phyloP scores from a whole-genome alignment of 2,329 filamentous ascomycete genomes.

The Lachnellula suecica region DNA sequence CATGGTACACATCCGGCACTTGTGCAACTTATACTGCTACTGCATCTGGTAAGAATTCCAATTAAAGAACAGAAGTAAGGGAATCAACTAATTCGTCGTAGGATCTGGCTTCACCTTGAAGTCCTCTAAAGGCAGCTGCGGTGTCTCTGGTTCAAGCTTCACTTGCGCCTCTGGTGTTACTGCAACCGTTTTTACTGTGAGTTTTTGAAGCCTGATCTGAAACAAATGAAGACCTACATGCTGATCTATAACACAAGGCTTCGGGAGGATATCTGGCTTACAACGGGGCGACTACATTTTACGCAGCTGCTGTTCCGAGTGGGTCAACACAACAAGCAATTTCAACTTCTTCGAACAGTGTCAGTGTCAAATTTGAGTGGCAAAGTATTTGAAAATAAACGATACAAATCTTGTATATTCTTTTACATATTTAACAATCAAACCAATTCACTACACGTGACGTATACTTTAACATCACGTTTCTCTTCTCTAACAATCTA shows the following conservation, averaged over 20 bases:
- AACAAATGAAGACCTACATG: no score
- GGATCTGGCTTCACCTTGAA: constrained; percentile 43
- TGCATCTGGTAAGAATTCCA: constrained; percentile 43
- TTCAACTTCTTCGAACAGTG: constrained; percentile 26
- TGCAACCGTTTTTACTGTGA: constrained; percentile 36
- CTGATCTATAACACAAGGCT: no score
- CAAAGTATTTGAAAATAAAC: constrained; percentile 14
- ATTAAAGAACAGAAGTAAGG: not conserved
- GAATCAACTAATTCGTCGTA: constrained; percentile 9
- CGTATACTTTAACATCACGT: not conserved
- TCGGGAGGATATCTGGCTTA: constrained; percentile 26
- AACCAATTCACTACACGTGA: not conserved
- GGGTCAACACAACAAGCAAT: constrained; percentile 33
- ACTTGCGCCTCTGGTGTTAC: constrained; percentile 51
- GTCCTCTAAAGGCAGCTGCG: constrained; percentile 59
- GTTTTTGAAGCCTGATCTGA: constrained; percentile 8
- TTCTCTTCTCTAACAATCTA: not conserved
- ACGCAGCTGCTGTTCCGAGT: constrained; percentile 32
- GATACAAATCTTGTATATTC: not conserved
- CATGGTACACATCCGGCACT: constrained; percentile 66
- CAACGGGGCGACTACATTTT: constrained; percentile 30
- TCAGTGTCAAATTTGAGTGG: constrained; percentile 34
- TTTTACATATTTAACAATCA: not conserved
- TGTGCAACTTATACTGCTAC: constrained; percentile 65
- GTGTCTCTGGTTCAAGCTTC: constrained; percentile 51